These are phyloP conservation scores for Beauveria australis DNA, from an alignment of 2,329 filamentous ascomycete species.

Conservation along the genomic window DNA sequence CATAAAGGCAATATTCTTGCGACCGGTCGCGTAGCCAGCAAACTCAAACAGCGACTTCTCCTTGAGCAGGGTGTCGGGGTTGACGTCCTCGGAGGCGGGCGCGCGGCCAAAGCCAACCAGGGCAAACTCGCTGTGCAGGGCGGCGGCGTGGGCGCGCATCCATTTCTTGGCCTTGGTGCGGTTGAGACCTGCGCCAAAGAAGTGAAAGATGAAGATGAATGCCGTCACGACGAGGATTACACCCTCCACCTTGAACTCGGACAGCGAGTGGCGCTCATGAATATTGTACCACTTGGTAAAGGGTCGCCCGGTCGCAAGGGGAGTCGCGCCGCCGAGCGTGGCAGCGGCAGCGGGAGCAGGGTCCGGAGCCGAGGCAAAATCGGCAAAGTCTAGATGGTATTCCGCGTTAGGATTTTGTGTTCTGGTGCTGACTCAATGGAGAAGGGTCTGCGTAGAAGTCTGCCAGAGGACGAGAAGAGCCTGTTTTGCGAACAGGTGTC, in stretches of 20 bases:
- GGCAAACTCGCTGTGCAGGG: constrained; percentile 75
- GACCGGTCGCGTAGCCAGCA: constrained; percentile 78
- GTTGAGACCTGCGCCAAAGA: constrained; percentile 75
- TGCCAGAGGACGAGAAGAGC: background rate
- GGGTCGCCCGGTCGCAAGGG: constrained; percentile 46
- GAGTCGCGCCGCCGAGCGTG: constrained; percentile 34
- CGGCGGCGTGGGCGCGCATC: constrained; percentile 64
- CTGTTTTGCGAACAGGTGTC: background rate
- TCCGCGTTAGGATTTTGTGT: constrained; percentile 18
- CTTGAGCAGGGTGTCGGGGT: constrained; percentile 51
- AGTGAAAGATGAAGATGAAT: constrained; percentile 67
- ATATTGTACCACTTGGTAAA: constrained; percentile 97
- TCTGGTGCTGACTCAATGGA: background rate
- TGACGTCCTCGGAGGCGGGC: constrained; percentile 36
- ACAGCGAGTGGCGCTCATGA: constrained; percentile 77
- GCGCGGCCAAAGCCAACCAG: constrained; percentile 70
- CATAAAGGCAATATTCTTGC: constrained; percentile 86
- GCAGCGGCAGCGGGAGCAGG: constrained; percentile 46
- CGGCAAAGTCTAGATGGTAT: constrained; percentile 67
- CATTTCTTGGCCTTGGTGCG: constrained; percentile 71
- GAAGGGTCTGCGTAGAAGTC: background rate
- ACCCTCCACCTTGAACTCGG: constrained; percentile 83
- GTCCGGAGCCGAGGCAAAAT: constrained; percentile 75
- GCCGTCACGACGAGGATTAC: constrained; percentile 69
- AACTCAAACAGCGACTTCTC: constrained; percentile 87